phyloP scores from a whole-genome alignment of 2,329 filamentous ascomycete genomes.

The Botryotinia calthae region DNA sequence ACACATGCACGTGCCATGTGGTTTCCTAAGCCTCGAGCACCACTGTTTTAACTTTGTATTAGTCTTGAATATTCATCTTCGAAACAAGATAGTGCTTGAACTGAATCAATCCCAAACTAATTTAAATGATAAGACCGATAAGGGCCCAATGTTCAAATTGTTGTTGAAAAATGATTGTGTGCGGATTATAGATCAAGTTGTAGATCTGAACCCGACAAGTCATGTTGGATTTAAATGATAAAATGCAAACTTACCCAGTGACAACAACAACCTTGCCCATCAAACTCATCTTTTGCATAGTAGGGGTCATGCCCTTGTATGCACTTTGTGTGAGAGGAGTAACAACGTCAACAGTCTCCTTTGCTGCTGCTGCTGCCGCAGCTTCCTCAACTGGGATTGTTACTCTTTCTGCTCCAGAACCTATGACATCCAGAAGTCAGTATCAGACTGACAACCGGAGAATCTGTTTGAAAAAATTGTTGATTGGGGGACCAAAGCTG shows the following conservation, averaged over 20 bases:
- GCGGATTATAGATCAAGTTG: neutral
- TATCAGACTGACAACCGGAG: neutral
- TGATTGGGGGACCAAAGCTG: neutral
- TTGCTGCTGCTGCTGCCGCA: slow-evolving; percentile 10
- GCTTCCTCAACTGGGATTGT: slow-evolving; percentile 34
- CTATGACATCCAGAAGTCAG: slow-evolving; percentile 3
- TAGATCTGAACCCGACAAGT: neutral
- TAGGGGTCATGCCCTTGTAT: slow-evolving; percentile 58
- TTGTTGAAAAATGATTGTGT: neutral
- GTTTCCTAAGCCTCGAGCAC: slow-evolving; percentile 74
- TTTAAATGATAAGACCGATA: slow-evolving; percentile 6
- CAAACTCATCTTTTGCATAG: slow-evolving; percentile 66
- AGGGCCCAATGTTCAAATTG: neutral
- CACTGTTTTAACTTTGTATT: slow-evolving; percentile 45
- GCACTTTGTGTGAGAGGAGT: slow-evolving; percentile 52
- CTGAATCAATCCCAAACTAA: neutral
- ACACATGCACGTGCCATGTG: slow-evolving; percentile 76
- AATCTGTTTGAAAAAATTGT: neutral
- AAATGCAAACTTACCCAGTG: slow-evolving; percentile 57
- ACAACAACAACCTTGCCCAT: slow-evolving; percentile 69
- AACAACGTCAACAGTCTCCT: slow-evolving; percentile 27
- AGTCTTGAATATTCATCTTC: neutral
- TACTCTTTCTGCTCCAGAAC: slow-evolving; percentile 25
- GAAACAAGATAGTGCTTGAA: neutral
- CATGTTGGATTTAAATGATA: neutral